phyloP scores from a whole-genome alignment of 495 filamentous ascomycete genomes.

The Lepraria neglecta region DNA sequence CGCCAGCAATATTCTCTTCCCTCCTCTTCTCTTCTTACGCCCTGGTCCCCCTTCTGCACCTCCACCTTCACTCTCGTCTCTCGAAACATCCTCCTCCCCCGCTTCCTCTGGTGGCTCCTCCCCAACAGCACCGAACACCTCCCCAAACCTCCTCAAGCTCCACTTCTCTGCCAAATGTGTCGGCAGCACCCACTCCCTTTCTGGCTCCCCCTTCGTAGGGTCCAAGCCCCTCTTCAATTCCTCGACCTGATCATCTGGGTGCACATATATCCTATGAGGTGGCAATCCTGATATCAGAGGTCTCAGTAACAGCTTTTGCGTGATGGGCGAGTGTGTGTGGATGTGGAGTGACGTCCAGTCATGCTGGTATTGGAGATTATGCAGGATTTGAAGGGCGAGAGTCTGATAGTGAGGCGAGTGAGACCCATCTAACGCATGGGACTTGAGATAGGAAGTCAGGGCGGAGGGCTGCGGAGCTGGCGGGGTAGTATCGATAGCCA shows the following conservation, averaged over 20 bases:
- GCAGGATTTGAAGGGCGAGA: slow-evolving; percentile 61
- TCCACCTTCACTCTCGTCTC: slow-evolving; percentile 20
- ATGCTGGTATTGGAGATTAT: slow-evolving; percentile 83
- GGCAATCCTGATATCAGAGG: slow-evolving; percentile 83
- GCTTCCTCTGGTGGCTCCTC: slow-evolving; percentile 39
- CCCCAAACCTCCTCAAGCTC: slow-evolving; percentile 67
- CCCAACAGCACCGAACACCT: slow-evolving; percentile 70
- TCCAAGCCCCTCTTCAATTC: slow-evolving; percentile 53
- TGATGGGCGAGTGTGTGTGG: slow-evolving; percentile 49
- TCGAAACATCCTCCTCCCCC: not conserved
- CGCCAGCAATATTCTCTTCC: slow-evolving; percentile 73
- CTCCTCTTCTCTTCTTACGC: slow-evolving; percentile 32
- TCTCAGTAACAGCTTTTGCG: slow-evolving; percentile 39
- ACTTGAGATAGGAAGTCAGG: slow-evolving; percentile 6
- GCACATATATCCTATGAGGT: slow-evolving; percentile 76
- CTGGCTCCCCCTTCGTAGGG: slow-evolving; percentile 46
- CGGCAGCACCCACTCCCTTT: slow-evolving; percentile 83
- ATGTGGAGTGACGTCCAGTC: slow-evolving; percentile 68
- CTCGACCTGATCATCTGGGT: slow-evolving; percentile 86
- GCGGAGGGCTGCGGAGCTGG: slow-evolving; percentile 12
- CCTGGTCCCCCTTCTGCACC: slow-evolving; percentile 27
- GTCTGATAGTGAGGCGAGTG: slow-evolving; percentile 25
- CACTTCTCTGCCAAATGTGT: slow-evolving; percentile 74
- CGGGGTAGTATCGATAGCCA: not conserved
- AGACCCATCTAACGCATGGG: not conserved